Base-by-base conservation (phyloP, 1,139 yeast genomes). In the Wickerhamiella pararugosa region DNA sequence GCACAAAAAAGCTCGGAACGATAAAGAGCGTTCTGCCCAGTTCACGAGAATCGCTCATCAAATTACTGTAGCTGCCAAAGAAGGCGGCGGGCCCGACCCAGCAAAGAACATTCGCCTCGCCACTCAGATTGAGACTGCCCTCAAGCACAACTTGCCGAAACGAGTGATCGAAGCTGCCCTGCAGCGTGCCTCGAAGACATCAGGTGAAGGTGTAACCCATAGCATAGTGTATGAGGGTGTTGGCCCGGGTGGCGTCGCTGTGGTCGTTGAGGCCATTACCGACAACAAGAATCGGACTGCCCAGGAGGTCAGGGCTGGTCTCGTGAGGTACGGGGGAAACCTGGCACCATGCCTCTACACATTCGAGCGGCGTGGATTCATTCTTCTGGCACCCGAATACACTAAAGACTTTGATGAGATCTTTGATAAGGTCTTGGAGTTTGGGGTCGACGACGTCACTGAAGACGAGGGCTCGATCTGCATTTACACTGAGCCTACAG, bases 1-100 rank as follows among this genome's bases (percentile, higher is more conserved):
- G 56, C 96, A 86, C 55, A 93, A 83, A 58, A 90, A 90, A 62
- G 94, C 94, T 44, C 83, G 84, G 50, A 84, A 86, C 56, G 98
- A 90, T 61, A 83, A 87, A 10, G 75, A 73, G 48, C 74, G 75
- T 54, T 77, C 84, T 45, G 73, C 76, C 46, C 68, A 76, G 41
- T 78, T 87, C 7, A 79, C 80, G 51, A 73, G 78, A 53, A 67
- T 80, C 54, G 81, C 95, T 8, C 72, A 74, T 42, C 71, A 76
- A 54, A 82, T 90, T 45, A 75, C 79, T 9, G 69, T 80, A 34
- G 81, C 90, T 40, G 90, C 82, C 0, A 68, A 79, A 39, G 81
- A 87, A 43, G 92, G 66, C 42, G 83, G 82, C 2, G 78, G 79
- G 1, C 54, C 73, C 0, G 83, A 78, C 49, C 79, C 86, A 1